Percentiles rank a stretch among this genome's conserved stretches.
These are phyloP conservation scores for Byssothecium circinans DNA, from an alignment of 2,329 filamentous ascomycete species.

Conservation along the genomic window DNA sequence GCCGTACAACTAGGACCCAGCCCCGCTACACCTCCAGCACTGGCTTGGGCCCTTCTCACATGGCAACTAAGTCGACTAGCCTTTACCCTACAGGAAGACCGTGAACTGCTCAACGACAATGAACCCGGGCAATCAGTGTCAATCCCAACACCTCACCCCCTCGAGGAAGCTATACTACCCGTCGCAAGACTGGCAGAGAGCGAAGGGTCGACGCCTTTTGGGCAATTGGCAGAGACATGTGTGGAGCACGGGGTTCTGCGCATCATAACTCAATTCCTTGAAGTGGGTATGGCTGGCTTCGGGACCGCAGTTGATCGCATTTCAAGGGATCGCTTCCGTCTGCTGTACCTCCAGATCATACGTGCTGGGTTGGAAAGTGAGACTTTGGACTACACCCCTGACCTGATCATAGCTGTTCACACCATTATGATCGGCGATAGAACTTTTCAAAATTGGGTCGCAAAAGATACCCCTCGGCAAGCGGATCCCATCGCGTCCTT, in stretches of 20 bases:
- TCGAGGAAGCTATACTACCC: slow-evolving; percentile 32
- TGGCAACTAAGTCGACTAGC: slow-evolving; percentile 29
- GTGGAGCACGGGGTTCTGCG: slow-evolving; percentile 26
- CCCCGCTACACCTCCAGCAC: slow-evolving; percentile 71
- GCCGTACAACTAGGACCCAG: slow-evolving; percentile 57
- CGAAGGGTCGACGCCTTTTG: slow-evolving; percentile 27
- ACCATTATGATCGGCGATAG: slow-evolving; percentile 61
- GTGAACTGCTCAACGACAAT: slow-evolving; percentile 30
- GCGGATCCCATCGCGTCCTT: slow-evolving; percentile 47
- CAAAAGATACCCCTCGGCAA: slow-evolving; percentile 20
- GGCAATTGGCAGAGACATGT: slow-evolving; percentile 30
- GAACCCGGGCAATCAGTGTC: slow-evolving; percentile 15
- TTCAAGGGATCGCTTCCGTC: slow-evolving; percentile 64
- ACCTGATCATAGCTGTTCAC: slow-evolving; percentile 68
- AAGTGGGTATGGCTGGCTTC: slow-evolving; percentile 43
- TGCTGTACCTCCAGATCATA: slow-evolving; percentile 69
- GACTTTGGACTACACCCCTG: slow-evolving; percentile 71
- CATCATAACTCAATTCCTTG: slow-evolving; percentile 29
- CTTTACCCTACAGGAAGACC: slow-evolving; percentile 28
- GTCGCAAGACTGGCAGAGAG: slow-evolving; percentile 24
- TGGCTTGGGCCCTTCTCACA: slow-evolving; percentile 76
- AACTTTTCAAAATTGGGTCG: slow-evolving; percentile 38
- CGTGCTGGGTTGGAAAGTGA: slow-evolving; percentile 61
- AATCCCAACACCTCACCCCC: slow-evolving; percentile 16
- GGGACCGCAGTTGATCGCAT: slow-evolving; percentile 53